Conservation (phyloP, 2,329 filamentous ascomycete genomes). For the Stachybotrys chartarum region DNA sequence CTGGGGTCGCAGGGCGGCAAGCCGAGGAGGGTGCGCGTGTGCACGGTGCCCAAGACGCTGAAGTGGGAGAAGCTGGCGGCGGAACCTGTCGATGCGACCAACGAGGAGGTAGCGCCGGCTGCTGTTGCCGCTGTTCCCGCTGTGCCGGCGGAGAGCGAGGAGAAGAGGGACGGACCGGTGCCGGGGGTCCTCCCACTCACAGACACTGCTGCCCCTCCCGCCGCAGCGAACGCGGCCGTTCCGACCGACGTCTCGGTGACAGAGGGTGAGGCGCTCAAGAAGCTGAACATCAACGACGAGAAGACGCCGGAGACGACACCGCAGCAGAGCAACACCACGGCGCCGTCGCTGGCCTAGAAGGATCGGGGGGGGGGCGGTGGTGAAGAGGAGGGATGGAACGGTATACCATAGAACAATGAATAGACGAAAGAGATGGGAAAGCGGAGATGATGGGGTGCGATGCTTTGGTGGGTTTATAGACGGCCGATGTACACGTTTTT, state of each 20-base stretch:
- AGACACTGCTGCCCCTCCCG: background rate
- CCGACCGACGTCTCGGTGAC: background rate
- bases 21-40: constrained; percentile 39
- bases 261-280: constrained; percentile 19
- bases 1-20: constrained; percentile 40
- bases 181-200: no score
- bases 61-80: constrained; percentile 2
- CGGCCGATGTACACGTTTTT: background rate
- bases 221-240: background rate
- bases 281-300: constrained; percentile 21
- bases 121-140: background rate
- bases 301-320: constrained; percentile 5
- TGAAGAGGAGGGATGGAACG: no score
- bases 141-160: background rate
- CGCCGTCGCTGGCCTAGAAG: background rate
- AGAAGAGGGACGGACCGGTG: background rate
- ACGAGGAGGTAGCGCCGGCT: constrained; percentile 3
- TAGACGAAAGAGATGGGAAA: background rate
- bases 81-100: constrained; percentile 3
- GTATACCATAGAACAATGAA: no score
- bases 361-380: no score
- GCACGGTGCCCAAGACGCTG: constrained; percentile 40
- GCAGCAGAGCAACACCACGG: background rate
- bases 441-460: background rate
- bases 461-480: background rate